Conservation (phyloP, 208 protist species). For the Leishmania gerbilli region DNA sequence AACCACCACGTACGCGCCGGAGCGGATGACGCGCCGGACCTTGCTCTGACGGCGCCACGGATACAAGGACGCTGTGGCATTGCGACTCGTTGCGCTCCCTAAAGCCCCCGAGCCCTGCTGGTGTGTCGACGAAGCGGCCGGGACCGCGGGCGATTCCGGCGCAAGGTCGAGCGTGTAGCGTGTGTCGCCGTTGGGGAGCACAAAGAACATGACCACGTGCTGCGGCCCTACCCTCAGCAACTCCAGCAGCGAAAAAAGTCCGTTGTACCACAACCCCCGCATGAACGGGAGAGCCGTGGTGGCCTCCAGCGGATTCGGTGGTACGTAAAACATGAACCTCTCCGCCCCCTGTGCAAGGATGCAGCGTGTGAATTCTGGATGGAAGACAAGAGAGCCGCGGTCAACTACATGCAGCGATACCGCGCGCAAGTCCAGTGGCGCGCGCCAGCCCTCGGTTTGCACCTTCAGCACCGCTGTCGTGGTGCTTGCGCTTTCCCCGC, state of each 20-base stretch:
- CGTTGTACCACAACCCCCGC: constrained; percentile 50
- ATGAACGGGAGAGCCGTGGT: constrained; percentile 23
- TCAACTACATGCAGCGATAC: constrained; percentile 13
- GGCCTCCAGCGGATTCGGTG: constrained; percentile 19
- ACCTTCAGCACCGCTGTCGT: not conserved
- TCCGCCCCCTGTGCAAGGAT: constrained; percentile 32
- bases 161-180: constrained; percentile 48
- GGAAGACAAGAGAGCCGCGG: constrained; percentile 24
- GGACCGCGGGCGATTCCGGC: not conserved
- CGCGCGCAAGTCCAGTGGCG: constrained; percentile 9
- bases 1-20: constrained; percentile 38
- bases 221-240: constrained; percentile 5
- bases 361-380: constrained; percentile 54
- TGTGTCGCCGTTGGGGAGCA: constrained; percentile 39
- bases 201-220: constrained; percentile 35
- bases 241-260: constrained; percentile 62
- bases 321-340: constrained; percentile 35
- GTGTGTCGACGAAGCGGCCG: not conserved
- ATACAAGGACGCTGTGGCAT: constrained; percentile 5
- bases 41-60: constrained; percentile 54
- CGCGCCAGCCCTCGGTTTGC: not conserved
- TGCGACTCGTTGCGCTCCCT: not conserved
- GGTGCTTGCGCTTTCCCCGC: not conserved
- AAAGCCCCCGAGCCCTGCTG: not conserved
- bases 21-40: constrained; percentile 43